Base-by-base conservation (phyloP, 2,329 filamentous ascomycete species). In the Pseudogymnoascus sp. region DNA sequence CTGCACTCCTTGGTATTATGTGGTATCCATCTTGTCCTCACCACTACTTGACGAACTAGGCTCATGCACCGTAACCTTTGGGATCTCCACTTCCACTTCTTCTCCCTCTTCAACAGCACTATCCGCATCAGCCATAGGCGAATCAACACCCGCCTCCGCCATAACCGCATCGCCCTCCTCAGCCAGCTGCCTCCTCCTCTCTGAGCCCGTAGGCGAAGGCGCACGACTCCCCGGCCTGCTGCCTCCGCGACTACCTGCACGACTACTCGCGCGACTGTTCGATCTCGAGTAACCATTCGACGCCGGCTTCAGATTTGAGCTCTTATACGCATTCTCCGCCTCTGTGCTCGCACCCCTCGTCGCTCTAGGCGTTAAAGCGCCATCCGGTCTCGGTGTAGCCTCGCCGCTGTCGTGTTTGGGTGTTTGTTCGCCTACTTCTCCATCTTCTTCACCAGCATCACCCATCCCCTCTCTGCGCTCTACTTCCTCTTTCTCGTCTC, bases 401-500 rank as follows among this genome's bases (percentile, higher is more conserved):
- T 75, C 75, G 16, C 75, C 77, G 66, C 77, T 81, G 18, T 79
- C 82, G 33, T 78, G 77, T 61, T 78, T 75, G 60, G 83, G 82
- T 38, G 81, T 85, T 49, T 79, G 77, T 9, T 78, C 82, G 38
- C 87, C 86, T 68, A 87, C 80, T 4, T 76, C 79, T 58, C 80
- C 86, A 64, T 81, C 80, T 14, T 80, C 83, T 58, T 86, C 87
- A 67, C 67, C 70, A 28, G 67, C 71, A 62, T 86, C 86, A 63
- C 85, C 83, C 85, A 91, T 91, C 31, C 91, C 91, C 74, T 96
- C 91, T 62, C 91, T 84, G 43, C 91, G 81, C 76, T 96, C 92
- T 0, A 95, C 90, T 76, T 96, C 92, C 74, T 96, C 93, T 77
- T 96, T 96, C 80, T 97, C 93, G 71, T 96, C 93, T 65, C 92